Evolutionary conservation across 768 basidiomycete genomes (phyloP).

Genomic region (Hortiboletus flavorubellus): DNA sequence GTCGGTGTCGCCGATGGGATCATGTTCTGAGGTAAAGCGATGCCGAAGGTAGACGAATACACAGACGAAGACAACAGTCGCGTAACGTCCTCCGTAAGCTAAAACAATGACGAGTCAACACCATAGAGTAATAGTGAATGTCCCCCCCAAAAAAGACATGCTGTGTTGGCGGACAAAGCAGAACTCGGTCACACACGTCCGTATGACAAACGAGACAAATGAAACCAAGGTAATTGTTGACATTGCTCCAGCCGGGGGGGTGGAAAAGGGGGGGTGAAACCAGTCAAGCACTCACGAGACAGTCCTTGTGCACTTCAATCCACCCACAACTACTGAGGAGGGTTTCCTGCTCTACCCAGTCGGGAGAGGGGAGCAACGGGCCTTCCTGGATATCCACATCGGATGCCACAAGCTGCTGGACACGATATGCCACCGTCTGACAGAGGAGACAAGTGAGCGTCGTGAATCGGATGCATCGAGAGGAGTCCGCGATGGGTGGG

Average conservation of each 20-base stretch:
- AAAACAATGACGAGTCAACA: slow-evolving; percentile 18
- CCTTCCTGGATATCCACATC: slow-evolving; percentile 62
- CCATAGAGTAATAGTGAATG: neutral
- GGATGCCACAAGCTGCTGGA: slow-evolving; percentile 53
- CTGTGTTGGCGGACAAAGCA: slow-evolving; percentile 8
- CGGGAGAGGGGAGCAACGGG: slow-evolving; percentile 64
- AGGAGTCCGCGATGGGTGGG: slow-evolving; percentile 39
- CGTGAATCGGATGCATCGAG: slow-evolving; percentile 55
- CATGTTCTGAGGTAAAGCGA: slow-evolving; percentile 38
- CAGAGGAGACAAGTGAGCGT: slow-evolving; percentile 71
- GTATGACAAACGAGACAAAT: neutral
- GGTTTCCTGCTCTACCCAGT: slow-evolving; percentile 73
- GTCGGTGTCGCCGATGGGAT: slow-evolving; percentile 23
- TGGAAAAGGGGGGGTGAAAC: neutral
- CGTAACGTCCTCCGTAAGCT: slow-evolving; percentile 26
- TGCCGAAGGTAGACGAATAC: slow-evolving; percentile 45
- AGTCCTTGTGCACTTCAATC: slow-evolving; percentile 66
- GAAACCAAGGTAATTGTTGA: neutral
- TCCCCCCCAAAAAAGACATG: slow-evolving; percentile 3
- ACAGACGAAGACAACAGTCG: slow-evolving; percentile 35
- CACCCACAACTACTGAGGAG: slow-evolving; percentile 67
- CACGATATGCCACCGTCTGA: slow-evolving; percentile 62
- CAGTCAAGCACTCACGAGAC: slow-evolving; percentile 53
- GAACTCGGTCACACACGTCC: neutral
- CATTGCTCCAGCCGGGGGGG: neutral